Conservation (phyloP, 1,284 basidiomycete genomes). For the Porogramme epimiltina region DNA sequence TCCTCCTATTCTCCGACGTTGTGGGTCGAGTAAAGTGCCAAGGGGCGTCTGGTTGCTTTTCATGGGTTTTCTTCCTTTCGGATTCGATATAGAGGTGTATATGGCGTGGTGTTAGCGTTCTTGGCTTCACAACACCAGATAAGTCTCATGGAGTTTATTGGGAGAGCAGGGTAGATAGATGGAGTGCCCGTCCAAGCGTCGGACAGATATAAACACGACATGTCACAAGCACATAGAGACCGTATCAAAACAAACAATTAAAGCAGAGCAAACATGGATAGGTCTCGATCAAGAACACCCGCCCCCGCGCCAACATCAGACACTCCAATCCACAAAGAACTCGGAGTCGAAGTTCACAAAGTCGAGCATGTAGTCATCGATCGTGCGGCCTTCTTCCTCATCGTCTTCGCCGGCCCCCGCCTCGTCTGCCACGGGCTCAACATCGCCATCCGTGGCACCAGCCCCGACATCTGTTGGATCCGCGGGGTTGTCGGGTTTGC, state of each 20-base stretch:
- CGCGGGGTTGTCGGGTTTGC: too few species aligned
- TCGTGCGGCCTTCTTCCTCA: constrained; percentile 65
- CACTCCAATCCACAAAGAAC: constrained; percentile 72
- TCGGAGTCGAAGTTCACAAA: constrained; percentile 78
- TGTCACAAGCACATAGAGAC: neutral
- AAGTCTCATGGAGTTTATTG: too few species aligned
- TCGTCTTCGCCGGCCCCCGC: constrained; percentile 43
- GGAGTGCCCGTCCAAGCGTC: too few species aligned
- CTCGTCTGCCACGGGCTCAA: constrained; percentile 23
- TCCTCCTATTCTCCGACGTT: too few species aligned
- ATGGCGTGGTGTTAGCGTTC: too few species aligned
- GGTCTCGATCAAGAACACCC: neutral
- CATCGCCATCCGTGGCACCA: neutral
- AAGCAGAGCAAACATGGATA: neutral
- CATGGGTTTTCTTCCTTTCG: too few species aligned
- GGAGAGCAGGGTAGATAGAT: too few species aligned
- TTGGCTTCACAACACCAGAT: too few species aligned
- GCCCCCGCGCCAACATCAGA: constrained; percentile 36
- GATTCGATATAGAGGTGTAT: too few species aligned
- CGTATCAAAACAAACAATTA: neutral
- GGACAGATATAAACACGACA: too few species aligned
- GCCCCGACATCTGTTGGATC: neutral
- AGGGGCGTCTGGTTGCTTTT: too few species aligned
- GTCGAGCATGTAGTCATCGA: constrained; percentile 88
- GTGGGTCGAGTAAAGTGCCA: too few species aligned